These are phyloP conservation scores for Ustilago trichophora DNA, from an alignment of 1,284 basidiomycete species.

Conservation along the genomic window DNA sequence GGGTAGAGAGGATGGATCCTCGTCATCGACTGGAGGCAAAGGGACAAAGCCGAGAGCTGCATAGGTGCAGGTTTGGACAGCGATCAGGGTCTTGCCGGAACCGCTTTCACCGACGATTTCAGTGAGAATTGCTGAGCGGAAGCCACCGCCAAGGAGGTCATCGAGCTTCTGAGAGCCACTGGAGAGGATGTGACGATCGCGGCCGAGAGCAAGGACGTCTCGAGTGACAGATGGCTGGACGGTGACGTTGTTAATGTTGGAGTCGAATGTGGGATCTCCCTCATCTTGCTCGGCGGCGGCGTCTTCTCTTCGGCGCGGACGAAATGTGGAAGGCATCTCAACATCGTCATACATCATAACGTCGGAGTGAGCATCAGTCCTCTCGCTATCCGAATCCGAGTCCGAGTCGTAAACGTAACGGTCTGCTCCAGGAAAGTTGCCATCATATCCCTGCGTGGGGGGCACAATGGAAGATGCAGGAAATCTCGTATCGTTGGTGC, in stretches of 20 bases:
- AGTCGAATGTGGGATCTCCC: too few species aligned
- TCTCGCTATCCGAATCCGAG: conserved; percentile 8
- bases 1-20: not conserved
- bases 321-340: conserved; percentile 15
- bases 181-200: conserved; percentile 16
- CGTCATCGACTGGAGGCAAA: not conserved
- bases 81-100: conserved; percentile 58
- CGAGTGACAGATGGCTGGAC: not conserved
- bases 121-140: conserved; percentile 35
- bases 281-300: too few species aligned
- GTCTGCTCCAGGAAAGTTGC: conserved; percentile 30
- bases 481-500: not conserved
- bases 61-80: conserved; percentile 41
- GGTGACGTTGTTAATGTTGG: not conserved
- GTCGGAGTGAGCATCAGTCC: not conserved
- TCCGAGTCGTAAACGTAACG: conserved; percentile 33
- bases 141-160: conserved; percentile 42
- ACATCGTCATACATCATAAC: conserved; percentile 15
- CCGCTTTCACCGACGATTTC: conserved; percentile 60
- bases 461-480: conserved; percentile 17
- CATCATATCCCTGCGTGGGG: conserved; percentile 41
- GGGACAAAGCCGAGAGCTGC: conserved; percentile 40
- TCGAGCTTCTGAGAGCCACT: conserved; percentile 42
- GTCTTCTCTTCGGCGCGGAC: too few species aligned
- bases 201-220: conserved; percentile 21